Base-by-base conservation (phyloP, 1,139 yeast species). In the Kodamaea suecica region DNA sequence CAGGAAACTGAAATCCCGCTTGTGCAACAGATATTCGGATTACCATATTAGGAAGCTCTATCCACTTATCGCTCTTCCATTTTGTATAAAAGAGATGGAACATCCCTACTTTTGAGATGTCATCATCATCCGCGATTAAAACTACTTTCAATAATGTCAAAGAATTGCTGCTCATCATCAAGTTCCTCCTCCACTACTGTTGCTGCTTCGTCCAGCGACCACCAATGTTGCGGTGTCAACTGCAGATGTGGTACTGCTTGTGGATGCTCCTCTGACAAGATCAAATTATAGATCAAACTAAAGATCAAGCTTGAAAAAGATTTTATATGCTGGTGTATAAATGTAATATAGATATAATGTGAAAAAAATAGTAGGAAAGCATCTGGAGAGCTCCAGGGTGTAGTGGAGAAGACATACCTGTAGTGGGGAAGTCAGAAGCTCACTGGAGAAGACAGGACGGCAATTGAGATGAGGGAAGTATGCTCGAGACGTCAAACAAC, bases 161-260 rank as follows among this genome's bases (percentile, higher is more conserved):
- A 27, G 3, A 33, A 33, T 30, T 34, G 37, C 30, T 34, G 37
- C 14, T 25, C 29, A 9, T 27, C 29, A 24, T 17, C 35, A 12
- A 14, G 35, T 12, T 11, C 33, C 23, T 35, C 59, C 26, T 28
- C 49, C 44, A 10, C 35, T 25, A 30, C 50, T 16, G 39, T 53
- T 14, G 32, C 53, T 5, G 33, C 49, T 31, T 38, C 52, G 6
- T 29, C 51, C n/a, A n/a, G n/a, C n/a, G n/a, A n/a, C n/a, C n/a
- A 27, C 10, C 30, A 27, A 24, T 64, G 70, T 37, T 65, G 73
- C 41, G 70, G 72, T 10, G 42, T 63, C 25, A 49, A 60, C 33
- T 68, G 74, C 50, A 66, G 66, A 48, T 68, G 74, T 51, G 73
- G 73, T 4, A 59, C 71, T 21, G 44, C 55, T 3, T 68, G 74